These are phyloP conservation scores for Globisporangium carolinianum DNA, from an alignment of 352 stramenopile species.

Conservation along the genomic window DNA sequence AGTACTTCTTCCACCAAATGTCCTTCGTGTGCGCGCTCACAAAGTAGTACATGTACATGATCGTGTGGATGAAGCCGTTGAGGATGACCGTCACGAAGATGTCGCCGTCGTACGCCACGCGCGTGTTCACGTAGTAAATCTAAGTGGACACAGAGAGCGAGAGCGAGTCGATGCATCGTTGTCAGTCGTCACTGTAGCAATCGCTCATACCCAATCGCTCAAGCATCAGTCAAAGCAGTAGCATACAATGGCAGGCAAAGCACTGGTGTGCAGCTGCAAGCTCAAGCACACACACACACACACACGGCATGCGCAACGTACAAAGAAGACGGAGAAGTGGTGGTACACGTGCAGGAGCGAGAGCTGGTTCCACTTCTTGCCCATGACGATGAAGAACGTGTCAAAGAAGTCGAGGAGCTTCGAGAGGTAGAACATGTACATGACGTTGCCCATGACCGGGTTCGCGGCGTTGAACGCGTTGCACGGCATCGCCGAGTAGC, in stretches of 20 bases:
- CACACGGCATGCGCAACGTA: conserved; percentile 8
- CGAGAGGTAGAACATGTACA: conserved; percentile 98
- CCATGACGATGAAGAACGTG: conserved; percentile 97
- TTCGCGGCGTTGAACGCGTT: conserved; percentile 87
- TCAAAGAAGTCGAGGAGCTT: conserved; percentile 93
- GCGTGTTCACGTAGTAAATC: conserved; percentile 95
- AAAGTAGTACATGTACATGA: conserved; percentile 99
- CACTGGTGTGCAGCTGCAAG: too few species aligned
- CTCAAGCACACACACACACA: too few species aligned
- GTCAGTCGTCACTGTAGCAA: not conserved
- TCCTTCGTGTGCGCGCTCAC: conserved; percentile 95
- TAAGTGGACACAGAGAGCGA: conserved; percentile 8
- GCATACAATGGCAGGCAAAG: not conserved
- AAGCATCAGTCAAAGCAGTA: not conserved
- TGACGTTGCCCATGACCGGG: conserved; percentile 90
- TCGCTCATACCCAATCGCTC: too few species aligned
- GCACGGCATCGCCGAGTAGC: conserved; percentile 91
- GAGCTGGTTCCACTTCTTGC: conserved; percentile 97
- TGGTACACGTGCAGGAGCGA: conserved; percentile 98
- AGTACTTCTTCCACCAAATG: conserved; percentile 97
- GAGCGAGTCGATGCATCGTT: not conserved
- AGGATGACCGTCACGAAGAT: conserved; percentile 95
- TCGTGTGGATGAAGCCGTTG: conserved; percentile 97
- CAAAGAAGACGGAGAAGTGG: conserved; percentile 95
- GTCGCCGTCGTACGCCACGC: conserved; percentile 94